phyloP scores from a whole-genome alignment of 2,329 filamentous ascomycete genomes.

The Graphilbum ipis-grandicollis region DNA sequence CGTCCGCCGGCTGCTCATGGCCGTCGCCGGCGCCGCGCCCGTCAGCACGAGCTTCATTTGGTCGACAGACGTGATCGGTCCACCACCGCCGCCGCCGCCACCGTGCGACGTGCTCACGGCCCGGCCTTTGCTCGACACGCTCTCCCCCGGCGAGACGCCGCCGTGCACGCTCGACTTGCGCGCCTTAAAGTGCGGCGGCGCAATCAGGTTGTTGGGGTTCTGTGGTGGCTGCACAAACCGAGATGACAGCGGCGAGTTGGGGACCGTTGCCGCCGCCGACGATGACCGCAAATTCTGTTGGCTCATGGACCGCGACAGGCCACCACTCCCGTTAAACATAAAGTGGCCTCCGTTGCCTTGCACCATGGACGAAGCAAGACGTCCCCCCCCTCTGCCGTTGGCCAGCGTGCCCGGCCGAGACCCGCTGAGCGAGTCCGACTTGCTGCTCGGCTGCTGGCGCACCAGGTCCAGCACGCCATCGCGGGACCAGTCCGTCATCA shows the following conservation, averaged over 20 bases:
- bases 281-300: slow-evolving; percentile 32
- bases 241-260: neutral
- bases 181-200: slow-evolving; percentile 22
- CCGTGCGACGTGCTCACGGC: slow-evolving; percentile 13
- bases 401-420: slow-evolving; percentile 48
- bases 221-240: neutral
- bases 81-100: neutral
- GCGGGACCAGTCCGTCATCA: slow-evolving; percentile 65
- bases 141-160: slow-evolving; percentile 24
- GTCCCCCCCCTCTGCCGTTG: slow-evolving; percentile 13
- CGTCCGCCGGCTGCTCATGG: slow-evolving; percentile 3
- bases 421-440: slow-evolving; percentile 57
- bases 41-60: slow-evolving; percentile 45
- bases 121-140: slow-evolving; percentile 16
- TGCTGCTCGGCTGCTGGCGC: slow-evolving; percentile 41
- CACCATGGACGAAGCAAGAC: slow-evolving; percentile 1
- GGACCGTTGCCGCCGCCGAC: slow-evolving; percentile 20
- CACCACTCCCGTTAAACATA: slow-evolving; percentile 13
- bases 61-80: slow-evolving; percentile 40
- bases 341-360: slow-evolving; percentile 14
- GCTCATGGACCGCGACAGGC: slow-evolving; percentile 28
- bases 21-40: slow-evolving; percentile 26
- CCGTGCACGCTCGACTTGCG: slow-evolving; percentile 39
- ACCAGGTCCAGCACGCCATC: slow-evolving; percentile 54
- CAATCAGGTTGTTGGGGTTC: slow-evolving; percentile 6